These are phyloP conservation scores for Sporothrix variecibatus DNA, from an alignment of 2,329 filamentous ascomycete genomes.

Conservation along the genomic window DNA sequence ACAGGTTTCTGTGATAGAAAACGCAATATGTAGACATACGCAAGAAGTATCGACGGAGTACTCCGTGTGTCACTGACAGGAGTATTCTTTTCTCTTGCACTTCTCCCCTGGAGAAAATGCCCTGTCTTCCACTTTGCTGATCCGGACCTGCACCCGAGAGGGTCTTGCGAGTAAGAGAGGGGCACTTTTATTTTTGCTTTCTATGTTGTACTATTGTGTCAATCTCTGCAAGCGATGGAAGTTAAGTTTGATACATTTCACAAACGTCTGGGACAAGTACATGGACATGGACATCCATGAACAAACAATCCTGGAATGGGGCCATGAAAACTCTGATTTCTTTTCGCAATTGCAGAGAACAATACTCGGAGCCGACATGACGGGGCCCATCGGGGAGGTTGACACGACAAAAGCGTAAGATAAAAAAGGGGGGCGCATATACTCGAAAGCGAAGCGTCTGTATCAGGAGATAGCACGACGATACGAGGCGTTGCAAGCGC, in stretches of 20 bases:
- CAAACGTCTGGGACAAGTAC: neutral
- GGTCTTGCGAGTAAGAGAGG: neutral
- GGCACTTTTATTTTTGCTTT: neutral
- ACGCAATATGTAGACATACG: neutral
- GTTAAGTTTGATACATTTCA: neutral
- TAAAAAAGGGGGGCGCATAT: neutral
- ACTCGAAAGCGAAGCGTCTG: neutral
- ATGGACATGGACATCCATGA: neutral
- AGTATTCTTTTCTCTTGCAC: neutral
- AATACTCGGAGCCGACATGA: neutral
- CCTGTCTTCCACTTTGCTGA: neutral
- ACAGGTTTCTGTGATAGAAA: neutral
- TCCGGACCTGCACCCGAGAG: neutral
- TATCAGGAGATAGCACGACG: neutral
- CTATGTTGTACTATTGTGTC: neutral
- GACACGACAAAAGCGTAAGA: neutral
- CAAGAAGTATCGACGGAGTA: neutral
- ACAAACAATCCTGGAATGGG: neutral
- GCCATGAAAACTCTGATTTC: neutral
- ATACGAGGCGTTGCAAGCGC: neutral
- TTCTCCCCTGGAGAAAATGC: neutral
- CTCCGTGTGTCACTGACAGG: neutral
- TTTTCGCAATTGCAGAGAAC: neutral
- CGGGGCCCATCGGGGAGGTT: neutral
- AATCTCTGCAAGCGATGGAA: neutral